A percentile compares a stretch with the other conserved stretches of the same genome.
Conservation (phyloP, 345 rosid species). For the Geranium brycei region DNA sequence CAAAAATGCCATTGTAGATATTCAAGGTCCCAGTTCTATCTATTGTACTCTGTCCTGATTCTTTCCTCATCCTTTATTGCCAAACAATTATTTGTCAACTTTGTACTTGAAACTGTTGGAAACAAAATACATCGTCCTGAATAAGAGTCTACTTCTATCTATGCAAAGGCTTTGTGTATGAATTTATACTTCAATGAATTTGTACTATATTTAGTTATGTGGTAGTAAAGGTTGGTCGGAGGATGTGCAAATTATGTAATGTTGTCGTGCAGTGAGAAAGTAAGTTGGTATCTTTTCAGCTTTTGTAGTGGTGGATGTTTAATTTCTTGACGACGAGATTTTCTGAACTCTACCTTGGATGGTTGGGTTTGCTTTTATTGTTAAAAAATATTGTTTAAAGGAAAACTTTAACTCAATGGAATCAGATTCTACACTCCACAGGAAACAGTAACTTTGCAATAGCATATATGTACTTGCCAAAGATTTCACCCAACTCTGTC, state of each 20-base stretch:
- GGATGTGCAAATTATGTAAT: background rate
- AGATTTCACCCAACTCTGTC: background rate
- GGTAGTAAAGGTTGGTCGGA: background rate
- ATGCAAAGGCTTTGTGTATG: background rate
- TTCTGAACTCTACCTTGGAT: background rate
- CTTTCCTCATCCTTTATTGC: background rate
- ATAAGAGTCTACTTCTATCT: background rate
- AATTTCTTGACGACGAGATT: background rate
- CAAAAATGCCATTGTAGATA: conserved; percentile 48
- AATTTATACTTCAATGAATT: background rate
- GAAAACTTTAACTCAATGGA: background rate
- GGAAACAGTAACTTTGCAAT: background rate
- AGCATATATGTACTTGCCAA: background rate
- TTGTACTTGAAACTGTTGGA: conserved; percentile 3
- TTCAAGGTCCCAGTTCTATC: conserved; percentile 4
- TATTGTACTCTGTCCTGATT: background rate
- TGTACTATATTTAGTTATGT: background rate
- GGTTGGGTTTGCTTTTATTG: background rate
- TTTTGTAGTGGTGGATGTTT: background rate
- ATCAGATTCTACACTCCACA: background rate
- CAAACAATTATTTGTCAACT: background rate
- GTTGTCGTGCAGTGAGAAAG: background rate
- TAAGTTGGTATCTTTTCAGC: background rate
- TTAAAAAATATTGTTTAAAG: no score
- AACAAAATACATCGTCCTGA: background rate